A percentile compares a stretch with the other conserved stretches of the same genome.
phyloP scores from a whole-genome alignment of 306 rosid genomes.

The Vicia villosa region DNA sequence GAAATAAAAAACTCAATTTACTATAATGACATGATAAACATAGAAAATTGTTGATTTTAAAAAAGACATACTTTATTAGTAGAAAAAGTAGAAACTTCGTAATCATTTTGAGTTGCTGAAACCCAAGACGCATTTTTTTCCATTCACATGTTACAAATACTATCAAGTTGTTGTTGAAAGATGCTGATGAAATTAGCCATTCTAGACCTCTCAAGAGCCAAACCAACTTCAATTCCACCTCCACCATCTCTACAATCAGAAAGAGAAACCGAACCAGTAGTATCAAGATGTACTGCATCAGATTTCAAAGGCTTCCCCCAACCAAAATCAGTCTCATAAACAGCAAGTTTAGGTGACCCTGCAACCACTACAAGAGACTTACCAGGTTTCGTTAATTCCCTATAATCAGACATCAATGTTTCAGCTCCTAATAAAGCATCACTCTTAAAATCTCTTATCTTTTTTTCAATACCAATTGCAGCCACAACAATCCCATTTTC shows the following conservation, averaged over 20 bases:
- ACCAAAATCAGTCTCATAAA: slow-evolving; percentile 57
- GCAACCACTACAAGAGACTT: slow-evolving; percentile 1
- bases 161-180: slow-evolving; percentile 25
- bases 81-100: too few species aligned
- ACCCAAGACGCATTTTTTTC: too few species aligned
- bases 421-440: slow-evolving; percentile 42
- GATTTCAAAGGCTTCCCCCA: slow-evolving; percentile 55
- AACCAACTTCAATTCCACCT: slow-evolving; percentile 48
- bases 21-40: too few species aligned
- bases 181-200: slow-evolving; percentile 36
- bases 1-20: too few species aligned
- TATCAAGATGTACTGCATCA: slow-evolving; percentile 44
- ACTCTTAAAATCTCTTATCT: slow-evolving; percentile 33
- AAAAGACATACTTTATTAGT: too few species aligned
- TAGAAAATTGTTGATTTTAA: too few species aligned
- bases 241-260: slow-evolving; percentile 33
- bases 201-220: slow-evolving; percentile 27
- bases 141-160: slow-evolving; percentile 12
- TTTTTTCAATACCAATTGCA: slow-evolving; percentile 33
- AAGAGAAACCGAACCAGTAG: slow-evolving; percentile 34
- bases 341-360: slow-evolving; percentile 45
- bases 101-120: too few species aligned
- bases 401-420: slow-evolving; percentile 31
- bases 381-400: neutral
- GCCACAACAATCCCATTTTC: slow-evolving; percentile 42